A percentile compares a stretch with the other conserved stretches of the same genome.
Conservation (phyloP, 2,329 filamentous ascomycete genomes). For the Hymenoscyphus repandus region DNA sequence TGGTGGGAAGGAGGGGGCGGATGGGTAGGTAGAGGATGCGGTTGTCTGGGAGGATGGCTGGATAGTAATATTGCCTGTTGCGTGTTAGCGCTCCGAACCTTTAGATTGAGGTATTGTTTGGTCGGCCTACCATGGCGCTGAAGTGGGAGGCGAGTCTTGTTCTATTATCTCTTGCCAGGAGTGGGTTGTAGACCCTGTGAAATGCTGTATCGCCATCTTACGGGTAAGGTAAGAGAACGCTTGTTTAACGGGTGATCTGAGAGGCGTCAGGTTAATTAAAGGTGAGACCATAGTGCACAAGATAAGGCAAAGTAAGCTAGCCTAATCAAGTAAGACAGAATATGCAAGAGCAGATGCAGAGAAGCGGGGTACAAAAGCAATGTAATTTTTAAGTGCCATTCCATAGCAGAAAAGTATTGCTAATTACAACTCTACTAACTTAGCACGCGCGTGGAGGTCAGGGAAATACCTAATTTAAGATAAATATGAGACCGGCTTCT, state of each 20-base stretch:
- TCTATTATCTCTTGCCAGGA: slow-evolving; percentile 26
- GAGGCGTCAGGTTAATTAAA: too few species aligned
- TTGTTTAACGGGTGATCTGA: neutral
- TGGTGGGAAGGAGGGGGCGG: slow-evolving; percentile 8
- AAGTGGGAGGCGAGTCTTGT: neutral
- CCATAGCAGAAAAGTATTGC: too few species aligned
- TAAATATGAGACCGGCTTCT: too few species aligned
- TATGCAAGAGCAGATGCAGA: too few species aligned
- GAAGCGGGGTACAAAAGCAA: too few species aligned
- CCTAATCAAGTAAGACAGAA: neutral
- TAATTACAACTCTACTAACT: too few species aligned
- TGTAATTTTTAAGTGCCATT: too few species aligned
- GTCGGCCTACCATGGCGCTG: slow-evolving; percentile 12
- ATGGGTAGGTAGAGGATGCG: slow-evolving; percentile 24
- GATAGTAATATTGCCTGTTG: slow-evolving; percentile 17
- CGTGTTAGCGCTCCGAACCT: too few species aligned
- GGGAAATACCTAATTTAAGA: too few species aligned
- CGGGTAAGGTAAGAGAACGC: neutral
- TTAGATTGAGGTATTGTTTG: neutral
- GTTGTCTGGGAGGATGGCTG: slow-evolving; percentile 19
- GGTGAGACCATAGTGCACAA: too few species aligned
- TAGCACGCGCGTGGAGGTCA: too few species aligned
- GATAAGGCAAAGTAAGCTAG: neutral
- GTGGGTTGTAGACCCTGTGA: slow-evolving; percentile 23
- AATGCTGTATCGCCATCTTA: slow-evolving; percentile 12